A percentile compares a stretch with the other conserved stretches of the same genome.
These are phyloP conservation scores for Casuarina cunninghamiana DNA, from an alignment of 306 rosid genomes.

Conservation along the genomic window DNA sequence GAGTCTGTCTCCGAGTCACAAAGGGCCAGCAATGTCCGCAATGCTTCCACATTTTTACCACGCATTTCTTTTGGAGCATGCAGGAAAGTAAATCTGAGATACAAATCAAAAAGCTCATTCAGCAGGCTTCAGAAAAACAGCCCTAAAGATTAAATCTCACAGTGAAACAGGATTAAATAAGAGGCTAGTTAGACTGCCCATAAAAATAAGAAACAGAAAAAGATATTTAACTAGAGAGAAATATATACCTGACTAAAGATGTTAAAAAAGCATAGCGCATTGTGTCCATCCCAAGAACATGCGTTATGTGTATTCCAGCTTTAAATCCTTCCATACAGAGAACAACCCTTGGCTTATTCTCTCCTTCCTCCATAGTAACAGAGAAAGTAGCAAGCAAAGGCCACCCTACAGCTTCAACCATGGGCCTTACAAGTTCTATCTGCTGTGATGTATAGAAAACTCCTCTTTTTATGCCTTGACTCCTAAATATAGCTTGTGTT, in stretches of 20 bases:
- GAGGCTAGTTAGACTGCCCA: constrained; percentile 6
- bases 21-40: constrained; percentile 72
- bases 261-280: constrained; percentile 99
- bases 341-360: constrained; percentile 86
- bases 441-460: constrained; percentile 88
- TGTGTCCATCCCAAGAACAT: constrained; percentile 97
- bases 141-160: constrained; percentile 23
- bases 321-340: constrained; percentile 97
- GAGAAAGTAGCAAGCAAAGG: constrained; percentile 98
- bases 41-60: constrained; percentile 95
- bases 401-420: constrained; percentile 99
- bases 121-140: constrained; percentile 17
- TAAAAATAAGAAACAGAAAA: background rate
- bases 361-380: constrained; percentile 99
- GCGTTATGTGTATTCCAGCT: constrained; percentile 93
- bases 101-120: constrained; percentile 38
- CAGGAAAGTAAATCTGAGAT: constrained; percentile 90
- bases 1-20: constrained; percentile 79
- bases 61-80: constrained; percentile 99
- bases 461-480: constrained; percentile 80
- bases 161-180: constrained; percentile 9
- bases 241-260: constrained; percentile 82
- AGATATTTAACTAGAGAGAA: constrained; percentile 7
- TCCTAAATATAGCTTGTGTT: constrained; percentile 89
- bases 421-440: constrained; percentile 98